A percentile compares a stretch with the other conserved stretches of the same genome.
These are phyloP conservation scores for Penstemon davidsonii DNA, from an alignment of 257 asterid species.

Conservation along the genomic window DNA sequence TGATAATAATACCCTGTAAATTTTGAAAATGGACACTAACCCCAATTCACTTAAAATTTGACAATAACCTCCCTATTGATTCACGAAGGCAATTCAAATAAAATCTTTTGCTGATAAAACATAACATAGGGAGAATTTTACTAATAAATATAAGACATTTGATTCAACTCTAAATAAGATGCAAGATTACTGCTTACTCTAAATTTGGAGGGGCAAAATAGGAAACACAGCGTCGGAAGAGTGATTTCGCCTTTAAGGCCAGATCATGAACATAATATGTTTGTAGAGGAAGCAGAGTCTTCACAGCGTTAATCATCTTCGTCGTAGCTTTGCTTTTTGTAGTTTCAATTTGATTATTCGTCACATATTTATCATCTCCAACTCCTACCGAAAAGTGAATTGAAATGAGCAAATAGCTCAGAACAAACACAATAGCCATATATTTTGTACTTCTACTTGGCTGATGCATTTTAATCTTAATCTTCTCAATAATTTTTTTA, in stretches of 20 bases:
- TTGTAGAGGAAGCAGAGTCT: slow-evolving; percentile 7
- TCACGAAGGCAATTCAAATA: too few relatives aligned
- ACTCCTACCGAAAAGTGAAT: background rate
- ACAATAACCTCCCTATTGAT: too few relatives aligned
- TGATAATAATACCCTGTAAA: too few relatives aligned
- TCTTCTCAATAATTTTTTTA: background rate
- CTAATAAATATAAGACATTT: too few relatives aligned
- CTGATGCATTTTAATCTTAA: background rate
- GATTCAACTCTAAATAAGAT: too few relatives aligned
- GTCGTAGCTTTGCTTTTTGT: background rate
- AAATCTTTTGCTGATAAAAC: too few relatives aligned
- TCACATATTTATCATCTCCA: background rate
- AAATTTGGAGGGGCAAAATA: slow-evolving; percentile 13
- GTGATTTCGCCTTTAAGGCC: background rate
- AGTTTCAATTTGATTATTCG: background rate
- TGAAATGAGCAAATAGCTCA: background rate
- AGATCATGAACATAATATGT: background rate
- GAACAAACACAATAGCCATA: background rate
- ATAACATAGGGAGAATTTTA: too few relatives aligned
- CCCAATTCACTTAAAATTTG: too few relatives aligned
- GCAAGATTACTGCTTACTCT: slow-evolving; percentile 5
- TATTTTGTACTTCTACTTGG: background rate
- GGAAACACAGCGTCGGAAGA: background rate
- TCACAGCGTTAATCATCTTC: slow-evolving; percentile 7
- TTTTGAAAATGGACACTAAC: too few relatives aligned